phyloP scores from a whole-genome alignment of 345 rosid genomes.

The Noccaea caerulescens region DNA sequence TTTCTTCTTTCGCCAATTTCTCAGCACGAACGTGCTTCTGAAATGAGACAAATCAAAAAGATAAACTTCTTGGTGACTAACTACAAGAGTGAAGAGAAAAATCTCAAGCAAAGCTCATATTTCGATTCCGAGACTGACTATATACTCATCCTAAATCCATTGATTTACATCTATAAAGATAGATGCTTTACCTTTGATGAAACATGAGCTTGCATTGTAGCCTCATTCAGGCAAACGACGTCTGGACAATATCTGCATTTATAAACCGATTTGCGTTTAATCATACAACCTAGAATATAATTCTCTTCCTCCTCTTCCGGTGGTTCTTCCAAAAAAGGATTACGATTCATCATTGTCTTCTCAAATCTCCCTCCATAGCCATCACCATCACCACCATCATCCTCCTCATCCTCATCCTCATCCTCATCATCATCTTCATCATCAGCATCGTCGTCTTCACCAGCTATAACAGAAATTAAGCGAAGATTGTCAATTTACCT shows the following conservation, averaged over 20 bases:
- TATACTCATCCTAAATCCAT: slow-evolving; percentile 3
- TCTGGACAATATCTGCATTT: slow-evolving; percentile 86
- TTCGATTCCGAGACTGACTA: neutral
- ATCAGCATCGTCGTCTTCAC: slow-evolving; percentile 21
- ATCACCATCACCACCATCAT: slow-evolving; percentile 50
- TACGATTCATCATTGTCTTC: slow-evolving; percentile 34
- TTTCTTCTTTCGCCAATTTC: slow-evolving; percentile 22
- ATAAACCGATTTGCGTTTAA: slow-evolving; percentile 71
- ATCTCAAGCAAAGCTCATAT: slow-evolving; percentile 3
- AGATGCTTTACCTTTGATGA: slow-evolving; percentile 67
- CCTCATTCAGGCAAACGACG: slow-evolving; percentile 72
- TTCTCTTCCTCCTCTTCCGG: slow-evolving; percentile 39
- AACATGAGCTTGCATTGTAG: slow-evolving; percentile 66
- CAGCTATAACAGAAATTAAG: slow-evolving; percentile 21
- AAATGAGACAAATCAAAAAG: neutral
- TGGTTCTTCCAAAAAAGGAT: slow-evolving; percentile 27
- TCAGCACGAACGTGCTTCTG: slow-evolving; percentile 38
- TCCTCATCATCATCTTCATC: slow-evolving; percentile 43
- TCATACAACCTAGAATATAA: slow-evolving; percentile 63
- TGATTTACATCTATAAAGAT: neutral
- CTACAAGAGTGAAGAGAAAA: neutral
- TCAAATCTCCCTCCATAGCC: slow-evolving; percentile 32
- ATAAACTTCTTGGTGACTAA: neutral
- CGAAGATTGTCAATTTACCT: neutral
- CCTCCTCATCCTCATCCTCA: slow-evolving; percentile 43